Base-by-base conservation (phyloP, 1,284 basidiomycete genomes). In the Cryptococcus sp. region DNA sequence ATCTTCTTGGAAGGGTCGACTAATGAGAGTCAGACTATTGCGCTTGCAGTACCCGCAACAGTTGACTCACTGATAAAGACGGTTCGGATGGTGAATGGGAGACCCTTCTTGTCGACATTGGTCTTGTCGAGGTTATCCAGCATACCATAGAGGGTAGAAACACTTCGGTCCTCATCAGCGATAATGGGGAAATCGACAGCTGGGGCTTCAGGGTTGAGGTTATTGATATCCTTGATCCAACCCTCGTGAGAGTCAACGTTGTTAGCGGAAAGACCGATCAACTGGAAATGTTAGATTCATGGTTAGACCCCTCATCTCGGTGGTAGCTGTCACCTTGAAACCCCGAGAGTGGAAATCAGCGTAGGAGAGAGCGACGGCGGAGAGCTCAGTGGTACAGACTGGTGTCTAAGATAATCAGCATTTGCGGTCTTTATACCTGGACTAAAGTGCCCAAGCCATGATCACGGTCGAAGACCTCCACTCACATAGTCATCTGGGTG, bases 171-270 rank as follows among this genome's bases (percentile, higher is more conserved):
- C 50, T 84, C 82, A 74, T 98, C 95, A 55, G 90, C 94, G 63
- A 99, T 96, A 77, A 98, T 98, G 59, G 95, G 96, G 83, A 91
- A 98, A 62, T 86, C 78, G 62, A 98, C 86, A 14, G 84, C 81
- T 62, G 80, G 77, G 14, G 87, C 87, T 4, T 59, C 57, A 35
- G 65, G 62, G 66, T 70, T 67, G 51, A 86, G 87, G 54, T 88
- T 85, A 72, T 94, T 87, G 79, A 94, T 92, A 76, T 98, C 95
- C 74, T 88, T 76, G 63, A 97, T 86, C 95, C 95, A 99, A 58
- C 83, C 81, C 63, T 87, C 77, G 81, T 99, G 96, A 46, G 88
- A 87, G 14, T 84, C 78, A 60, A 98, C 83, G 67, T 83, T 84
- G 79, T 98, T 98, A 73, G 93, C 93, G 49, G 91, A 96, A 58